Conservation (phyloP, 1,139 yeast genomes). For the Geotrichum citri-aurantii region DNA sequence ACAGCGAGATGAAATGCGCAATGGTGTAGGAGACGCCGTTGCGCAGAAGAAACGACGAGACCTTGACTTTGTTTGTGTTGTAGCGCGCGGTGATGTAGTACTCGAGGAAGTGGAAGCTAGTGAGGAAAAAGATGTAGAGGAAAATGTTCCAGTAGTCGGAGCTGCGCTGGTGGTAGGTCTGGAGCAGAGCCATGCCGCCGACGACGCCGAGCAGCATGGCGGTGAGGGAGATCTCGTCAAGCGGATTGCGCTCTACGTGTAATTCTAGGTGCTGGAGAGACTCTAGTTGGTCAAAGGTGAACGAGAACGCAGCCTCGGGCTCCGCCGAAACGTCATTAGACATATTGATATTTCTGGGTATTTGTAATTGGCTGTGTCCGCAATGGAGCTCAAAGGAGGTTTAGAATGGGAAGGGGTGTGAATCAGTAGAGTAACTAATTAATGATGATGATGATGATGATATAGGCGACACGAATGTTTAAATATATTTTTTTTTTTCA, state of each 20-base stretch:
- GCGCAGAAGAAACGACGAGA: constrained; percentile 69
- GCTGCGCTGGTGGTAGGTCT: neutral
- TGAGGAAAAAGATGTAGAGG: constrained; percentile 48
- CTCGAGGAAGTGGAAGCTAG: constrained; percentile 74
- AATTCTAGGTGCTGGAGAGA: neutral
- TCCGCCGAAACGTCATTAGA: neutral
- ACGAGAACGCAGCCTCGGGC: neutral
- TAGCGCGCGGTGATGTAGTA: constrained; percentile 70
- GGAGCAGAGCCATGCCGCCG: constrained; percentile 12
- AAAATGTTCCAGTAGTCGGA: constrained; percentile 33
- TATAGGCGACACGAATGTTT: neutral
- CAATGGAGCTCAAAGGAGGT: neutral
- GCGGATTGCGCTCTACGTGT: constrained; percentile 11
- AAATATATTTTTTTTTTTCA: neutral
- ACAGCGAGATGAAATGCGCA: constrained; percentile 54
- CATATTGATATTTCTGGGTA: neutral
- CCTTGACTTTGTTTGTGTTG: constrained; percentile 60
- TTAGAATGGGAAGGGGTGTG: too few relatives aligned
- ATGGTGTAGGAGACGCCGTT: constrained; percentile 61
- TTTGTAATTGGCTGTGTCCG: neutral
- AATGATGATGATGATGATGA: too few relatives aligned
- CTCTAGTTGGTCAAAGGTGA: neutral
- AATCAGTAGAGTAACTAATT: too few relatives aligned
- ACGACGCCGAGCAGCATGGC: constrained; percentile 18
- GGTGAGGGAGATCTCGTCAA: constrained; percentile 18